Conservation (phyloP, 2,329 filamentous ascomycete species). For the Cylindrodendrum hubeiense region DNA sequence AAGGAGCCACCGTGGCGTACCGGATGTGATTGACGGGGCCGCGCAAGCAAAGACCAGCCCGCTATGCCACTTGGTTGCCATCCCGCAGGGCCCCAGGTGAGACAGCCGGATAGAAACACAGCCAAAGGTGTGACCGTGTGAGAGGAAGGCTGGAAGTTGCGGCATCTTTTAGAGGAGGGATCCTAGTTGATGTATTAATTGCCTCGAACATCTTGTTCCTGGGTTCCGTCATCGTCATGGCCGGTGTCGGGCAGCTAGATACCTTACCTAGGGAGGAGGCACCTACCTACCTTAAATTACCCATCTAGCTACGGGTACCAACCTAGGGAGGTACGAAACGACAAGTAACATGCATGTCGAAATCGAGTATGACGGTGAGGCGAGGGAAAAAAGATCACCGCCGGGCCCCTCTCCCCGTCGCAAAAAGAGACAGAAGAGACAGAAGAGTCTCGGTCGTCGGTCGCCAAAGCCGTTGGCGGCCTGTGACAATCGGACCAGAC, state of each 20-base stretch:
- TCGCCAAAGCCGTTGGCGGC: neutral
- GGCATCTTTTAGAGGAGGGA: neutral
- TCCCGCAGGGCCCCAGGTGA: neutral
- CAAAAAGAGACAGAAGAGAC: neutral
- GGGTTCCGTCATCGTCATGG: neutral
- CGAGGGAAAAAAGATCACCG: neutral
- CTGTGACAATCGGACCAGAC: constrained; percentile 3
- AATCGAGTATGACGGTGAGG: neutral
- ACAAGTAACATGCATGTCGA: constrained; percentile 7
- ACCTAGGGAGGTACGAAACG: no score
- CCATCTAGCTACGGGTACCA: no score
- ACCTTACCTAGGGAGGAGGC: no score
- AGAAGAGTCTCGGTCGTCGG: neutral
- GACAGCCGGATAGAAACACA: neutral
- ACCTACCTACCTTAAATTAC: no score
- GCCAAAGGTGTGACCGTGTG: neutral
- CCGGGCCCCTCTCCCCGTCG: neutral
- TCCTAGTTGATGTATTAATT: neutral
- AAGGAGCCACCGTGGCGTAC: constrained; percentile 19
- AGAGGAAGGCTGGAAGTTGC: neutral
- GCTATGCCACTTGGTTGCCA: constrained; percentile 16
- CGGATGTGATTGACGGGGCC: constrained; percentile 19
- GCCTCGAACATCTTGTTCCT: neutral
- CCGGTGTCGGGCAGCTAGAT: neutral
- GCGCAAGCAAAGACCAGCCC: constrained; percentile 15